phyloP scores from a whole-genome alignment of 2,329 filamentous ascomycete genomes.

The Neurospora sp. region DNA sequence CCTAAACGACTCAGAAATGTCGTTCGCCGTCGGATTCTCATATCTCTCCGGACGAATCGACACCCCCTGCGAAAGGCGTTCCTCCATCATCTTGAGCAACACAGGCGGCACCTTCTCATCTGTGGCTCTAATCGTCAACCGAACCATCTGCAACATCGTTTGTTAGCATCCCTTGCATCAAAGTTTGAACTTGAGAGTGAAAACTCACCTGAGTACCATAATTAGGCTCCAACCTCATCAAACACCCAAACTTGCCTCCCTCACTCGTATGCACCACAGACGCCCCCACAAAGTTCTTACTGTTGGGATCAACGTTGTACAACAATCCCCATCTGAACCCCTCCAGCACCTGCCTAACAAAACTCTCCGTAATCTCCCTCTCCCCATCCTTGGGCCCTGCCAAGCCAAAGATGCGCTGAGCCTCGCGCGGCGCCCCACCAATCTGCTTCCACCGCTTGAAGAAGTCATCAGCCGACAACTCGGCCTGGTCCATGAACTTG shows the following conservation, averaged over 20 bases:
- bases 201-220: conserved; percentile 72
- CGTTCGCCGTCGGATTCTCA: conserved; percentile 33
- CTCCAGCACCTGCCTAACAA: conserved; percentile 63
- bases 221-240: conserved; percentile 91
- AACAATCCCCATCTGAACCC: conserved; percentile 88
- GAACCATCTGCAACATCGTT: conserved; percentile 66
- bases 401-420: conserved; percentile 75
- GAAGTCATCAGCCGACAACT: conserved; percentile 82
- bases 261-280: conserved; percentile 75
- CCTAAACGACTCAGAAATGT: conserved; percentile 47
- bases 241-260: conserved; percentile 85
- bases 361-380: conserved; percentile 58
- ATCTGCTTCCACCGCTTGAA: conserved; percentile 99
- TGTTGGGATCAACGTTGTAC: conserved; percentile 79
- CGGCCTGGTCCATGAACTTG: conserved; percentile 93
- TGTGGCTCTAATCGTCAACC: conserved; percentile 85
- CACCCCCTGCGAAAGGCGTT: conserved; percentile 54
- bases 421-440: conserved; percentile 75
- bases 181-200: background rate
- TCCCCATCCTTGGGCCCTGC: conserved; percentile 39
- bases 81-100: conserved; percentile 79
- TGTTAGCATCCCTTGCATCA: conserved; percentile 11
- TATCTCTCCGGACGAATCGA: conserved; percentile 31
- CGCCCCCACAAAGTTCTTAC: conserved; percentile 87
- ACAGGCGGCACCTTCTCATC: conserved; percentile 79